Conservation (phyloP, 805 yeast genomes). For the Kluyveromyces nonfermentans region DNA sequence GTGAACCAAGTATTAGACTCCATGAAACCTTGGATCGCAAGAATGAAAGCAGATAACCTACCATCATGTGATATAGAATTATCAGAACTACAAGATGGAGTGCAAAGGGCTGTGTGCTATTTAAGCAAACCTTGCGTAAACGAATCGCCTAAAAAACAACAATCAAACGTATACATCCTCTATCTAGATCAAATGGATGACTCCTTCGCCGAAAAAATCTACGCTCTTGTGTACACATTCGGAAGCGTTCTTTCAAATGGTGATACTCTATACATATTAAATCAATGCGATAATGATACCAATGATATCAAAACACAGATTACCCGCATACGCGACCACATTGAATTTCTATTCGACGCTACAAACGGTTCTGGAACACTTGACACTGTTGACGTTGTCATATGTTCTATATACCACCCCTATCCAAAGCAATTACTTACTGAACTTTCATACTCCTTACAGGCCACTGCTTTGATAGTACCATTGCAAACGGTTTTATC, state of each 20-base stretch:
- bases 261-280: slow-evolving; percentile 64
- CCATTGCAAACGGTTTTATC: slow-evolving; percentile 23
- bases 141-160: slow-evolving; percentile 9
- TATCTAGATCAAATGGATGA: slow-evolving; percentile 81
- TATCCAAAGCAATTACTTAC: slow-evolving; percentile 32
- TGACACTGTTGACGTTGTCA: slow-evolving; percentile 22
- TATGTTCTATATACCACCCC: slow-evolving; percentile 30
- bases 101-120: slow-evolving; percentile 17
- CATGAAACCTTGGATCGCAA: slow-evolving; percentile 25
- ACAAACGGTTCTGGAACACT: slow-evolving; percentile 14
- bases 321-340: slow-evolving; percentile 3
- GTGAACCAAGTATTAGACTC: slow-evolving; percentile 23
- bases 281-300: slow-evolving; percentile 16
- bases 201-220: slow-evolving; percentile 36
- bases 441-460: slow-evolving; percentile 29
- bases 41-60: slow-evolving; percentile 15
- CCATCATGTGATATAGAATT: slow-evolving; percentile 15
- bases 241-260: slow-evolving; percentile 81
- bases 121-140: slow-evolving; percentile 12
- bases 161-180: slow-evolving; percentile 44
- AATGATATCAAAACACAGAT: slow-evolving; percentile 5
- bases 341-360: slow-evolving; percentile 23
- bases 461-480: slow-evolving; percentile 25
- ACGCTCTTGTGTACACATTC: slow-evolving; percentile 80
- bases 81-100: slow-evolving; percentile 20